Evolutionary conservation across 208 protist species (phyloP), one percentile per base, ranked within the genome.

Genomic region (Acanthamoeba comandoni): DNA sequence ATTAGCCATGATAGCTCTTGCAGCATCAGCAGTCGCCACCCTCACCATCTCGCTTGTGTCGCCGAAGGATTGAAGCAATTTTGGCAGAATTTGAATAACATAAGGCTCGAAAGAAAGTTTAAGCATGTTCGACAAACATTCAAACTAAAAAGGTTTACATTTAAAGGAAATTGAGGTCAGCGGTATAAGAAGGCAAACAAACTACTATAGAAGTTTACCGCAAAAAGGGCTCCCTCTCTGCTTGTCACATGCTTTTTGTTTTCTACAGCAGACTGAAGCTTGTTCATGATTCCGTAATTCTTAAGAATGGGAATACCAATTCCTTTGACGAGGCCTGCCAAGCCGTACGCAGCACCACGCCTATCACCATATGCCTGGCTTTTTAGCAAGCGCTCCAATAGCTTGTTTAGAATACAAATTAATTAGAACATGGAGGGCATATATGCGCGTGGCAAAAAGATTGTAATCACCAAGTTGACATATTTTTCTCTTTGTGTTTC

Each of bases 31-130:
- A 12, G 94, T 91, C 2, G 96, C 96, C 26, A 93, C 70, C 11
- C 96, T 90, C 52, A 97, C 96, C 13, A 93, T 91, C 17, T 49
- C 65, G 55, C 79, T 80, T 22, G 60, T 65, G 67, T 97, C 96
- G 88, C 95, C 94, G 85, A 96, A 97, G 49, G 93, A 97, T 19
- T 55, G 51, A 8, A 97, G 86, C 22, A 97, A 91, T 31, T 95
- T 85, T 9, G 96, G 95, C 52, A 96, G 82, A 49, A 96, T 88
- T 15, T 94, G 73, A 24, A 96, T 93, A 15, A 96, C 84, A 65
- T 98, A 97, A 52, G 97, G 96, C 91, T 98, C 96, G 88, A 98
- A 97, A 8, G 96, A 69, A 49, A 95, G 86, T 43, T 96, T 96
- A 9, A 97, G 82, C 12, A 82, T 91, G 26, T 80, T 93, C 19